Evolutionary conservation across 345 rosid species (phyloP).

Genomic region (Eutrema heterophyllum): DNA sequence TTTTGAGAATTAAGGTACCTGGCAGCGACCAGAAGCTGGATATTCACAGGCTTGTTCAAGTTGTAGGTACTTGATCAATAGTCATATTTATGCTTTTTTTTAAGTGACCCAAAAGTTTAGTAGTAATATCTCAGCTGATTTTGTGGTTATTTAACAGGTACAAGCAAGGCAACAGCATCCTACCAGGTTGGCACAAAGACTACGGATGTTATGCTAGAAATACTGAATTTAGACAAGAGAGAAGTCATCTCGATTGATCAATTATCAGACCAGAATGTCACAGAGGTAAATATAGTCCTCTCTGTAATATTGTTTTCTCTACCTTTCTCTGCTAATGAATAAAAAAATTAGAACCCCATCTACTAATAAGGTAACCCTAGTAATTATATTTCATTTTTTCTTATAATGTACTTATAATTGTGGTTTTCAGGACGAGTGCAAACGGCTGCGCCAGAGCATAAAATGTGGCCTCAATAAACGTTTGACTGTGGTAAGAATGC

Average conservation of each 20-base stretch:
- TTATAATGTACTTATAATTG: conserved; percentile 20
- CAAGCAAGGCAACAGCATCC: conserved; percentile 49
- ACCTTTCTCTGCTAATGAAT: neutral
- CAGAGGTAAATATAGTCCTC: conserved; percentile 56
- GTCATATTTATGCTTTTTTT: conserved; percentile 12
- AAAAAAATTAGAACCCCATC: neutral
- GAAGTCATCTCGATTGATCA: conserved; percentile 65
- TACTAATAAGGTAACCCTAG: neutral
- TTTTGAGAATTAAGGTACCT: conserved; percentile 72
- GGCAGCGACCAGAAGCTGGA: conserved; percentile 68
- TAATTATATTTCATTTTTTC: neutral
- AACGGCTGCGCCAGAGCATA: conserved; percentile 53
- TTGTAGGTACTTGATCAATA: conserved; percentile 56
- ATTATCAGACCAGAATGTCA: conserved; percentile 81
- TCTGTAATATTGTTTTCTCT: conserved; percentile 5
- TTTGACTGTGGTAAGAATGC: conserved; percentile 62
- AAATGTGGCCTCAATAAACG: conserved; percentile 63
- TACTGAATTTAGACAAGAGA: conserved; percentile 63
- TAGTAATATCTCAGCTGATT: conserved; percentile 14
- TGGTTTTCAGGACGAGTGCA: conserved; percentile 78
- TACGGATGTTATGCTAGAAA: conserved; percentile 61
- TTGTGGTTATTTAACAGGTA: conserved; percentile 46
- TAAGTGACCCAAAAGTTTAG: neutral
- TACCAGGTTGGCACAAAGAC: conserved; percentile 62
- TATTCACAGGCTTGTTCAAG: conserved; percentile 78